Evolutionary conservation across 257 asterid genomes (phyloP).

Genomic region (Jacaranda copaia): DNA sequence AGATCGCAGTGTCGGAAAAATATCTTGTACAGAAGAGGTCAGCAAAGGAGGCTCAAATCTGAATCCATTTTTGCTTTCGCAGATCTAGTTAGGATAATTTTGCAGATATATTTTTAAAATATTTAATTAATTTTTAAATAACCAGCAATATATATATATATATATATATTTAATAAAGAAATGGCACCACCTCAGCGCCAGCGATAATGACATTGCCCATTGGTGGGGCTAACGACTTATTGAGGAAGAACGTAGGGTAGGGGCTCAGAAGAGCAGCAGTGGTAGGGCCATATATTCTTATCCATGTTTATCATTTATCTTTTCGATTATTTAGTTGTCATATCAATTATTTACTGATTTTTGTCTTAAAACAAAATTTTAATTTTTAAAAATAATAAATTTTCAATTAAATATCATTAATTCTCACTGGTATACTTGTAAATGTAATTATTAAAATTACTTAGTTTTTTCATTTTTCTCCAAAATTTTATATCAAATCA

Average conservation of each 20-base stretch:
- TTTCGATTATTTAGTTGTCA: not conserved
- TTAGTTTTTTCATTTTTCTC: too few species aligned
- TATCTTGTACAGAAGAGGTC: not conserved
- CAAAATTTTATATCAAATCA: too few species aligned
- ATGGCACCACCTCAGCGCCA: not conserved
- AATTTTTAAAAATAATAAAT: too few species aligned
- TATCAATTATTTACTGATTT: not conserved
- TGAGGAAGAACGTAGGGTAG: not conserved
- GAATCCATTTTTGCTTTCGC: not conserved
- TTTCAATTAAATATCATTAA: too few species aligned
- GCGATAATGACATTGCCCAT: not conserved
- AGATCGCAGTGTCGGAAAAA: not conserved
- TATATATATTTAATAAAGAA: not conserved
- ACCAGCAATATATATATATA: too few species aligned
- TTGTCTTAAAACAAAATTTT: too few species aligned
- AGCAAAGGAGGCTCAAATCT: conserved; percentile 10
- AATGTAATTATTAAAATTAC: too few species aligned
- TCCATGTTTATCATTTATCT: not conserved
- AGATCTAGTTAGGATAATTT: not conserved
- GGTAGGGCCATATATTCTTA: not conserved
- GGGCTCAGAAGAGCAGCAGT: not conserved
- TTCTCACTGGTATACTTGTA: too few species aligned
- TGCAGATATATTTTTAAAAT: not conserved
- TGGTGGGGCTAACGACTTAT: conserved; percentile 11
- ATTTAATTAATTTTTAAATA: not conserved